Conservation (phyloP, 2,329 filamentous ascomycete species). For the Knoxdaviesia proteae region DNA sequence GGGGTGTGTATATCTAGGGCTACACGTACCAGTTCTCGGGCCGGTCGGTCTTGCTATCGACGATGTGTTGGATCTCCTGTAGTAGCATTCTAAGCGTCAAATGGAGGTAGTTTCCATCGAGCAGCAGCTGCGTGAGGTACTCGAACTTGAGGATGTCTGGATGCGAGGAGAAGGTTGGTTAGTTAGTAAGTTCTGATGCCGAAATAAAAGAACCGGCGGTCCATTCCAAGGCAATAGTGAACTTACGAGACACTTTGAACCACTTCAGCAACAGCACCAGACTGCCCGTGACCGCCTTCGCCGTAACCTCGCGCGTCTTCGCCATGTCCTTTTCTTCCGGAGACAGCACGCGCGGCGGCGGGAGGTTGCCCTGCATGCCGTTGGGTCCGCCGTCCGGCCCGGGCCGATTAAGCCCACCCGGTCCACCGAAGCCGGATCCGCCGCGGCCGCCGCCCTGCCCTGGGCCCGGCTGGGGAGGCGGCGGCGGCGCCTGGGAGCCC, state of each 20-base stretch:
- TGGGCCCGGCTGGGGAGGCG: constrained; percentile 22
- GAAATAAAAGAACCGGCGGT: not conserved
- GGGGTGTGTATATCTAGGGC: not conserved
- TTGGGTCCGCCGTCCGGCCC: constrained; percentile 17
- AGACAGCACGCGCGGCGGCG: constrained; percentile 22
- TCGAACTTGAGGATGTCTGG: constrained; percentile 86
- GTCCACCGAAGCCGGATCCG: no score
- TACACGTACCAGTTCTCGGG: constrained; percentile 51
- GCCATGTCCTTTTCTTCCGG: constrained; percentile 66
- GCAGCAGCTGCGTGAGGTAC: constrained; percentile 76
- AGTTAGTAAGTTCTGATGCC: constrained; percentile 5
- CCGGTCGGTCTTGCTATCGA: constrained; percentile 69
- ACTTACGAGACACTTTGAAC: constrained; percentile 83
- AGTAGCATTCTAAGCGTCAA: no score
- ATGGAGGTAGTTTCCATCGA: constrained; percentile 90
- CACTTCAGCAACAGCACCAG: constrained; percentile 81
- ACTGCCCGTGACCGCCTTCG: constrained; percentile 80
- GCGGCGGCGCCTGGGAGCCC: constrained; percentile 8
- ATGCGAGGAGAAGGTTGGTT: not conserved
- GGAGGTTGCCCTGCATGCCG: constrained; percentile 7
- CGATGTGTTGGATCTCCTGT: constrained; percentile 77
- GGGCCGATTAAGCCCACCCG: constrained; percentile 12
- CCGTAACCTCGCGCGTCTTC: constrained; percentile 66
- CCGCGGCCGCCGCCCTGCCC: constrained; percentile 6
- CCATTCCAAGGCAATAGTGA: no score